Evolutionary conservation across 140 eudicot species (phyloP).

Genomic region (Erigeron philadelphicus): DNA sequence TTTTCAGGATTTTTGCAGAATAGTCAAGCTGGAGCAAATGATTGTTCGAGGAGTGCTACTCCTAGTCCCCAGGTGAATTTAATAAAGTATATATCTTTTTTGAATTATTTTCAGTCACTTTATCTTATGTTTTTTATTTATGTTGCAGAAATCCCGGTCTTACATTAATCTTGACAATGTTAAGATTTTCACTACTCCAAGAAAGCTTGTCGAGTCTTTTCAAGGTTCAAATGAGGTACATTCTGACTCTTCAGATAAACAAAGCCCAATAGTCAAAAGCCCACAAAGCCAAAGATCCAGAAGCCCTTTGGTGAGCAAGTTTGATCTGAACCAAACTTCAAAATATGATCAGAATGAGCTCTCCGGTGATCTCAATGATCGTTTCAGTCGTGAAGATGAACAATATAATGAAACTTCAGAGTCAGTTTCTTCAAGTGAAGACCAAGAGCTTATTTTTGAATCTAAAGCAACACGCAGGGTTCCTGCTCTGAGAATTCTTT

Average conservation of each 20-base stretch:
- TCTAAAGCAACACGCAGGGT: conserved; percentile 17
- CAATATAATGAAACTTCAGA: conserved; percentile 42
- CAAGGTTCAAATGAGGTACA: conserved; percentile 37
- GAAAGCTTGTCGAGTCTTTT: conserved; percentile 14
- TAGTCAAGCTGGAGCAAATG: not conserved
- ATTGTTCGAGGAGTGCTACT: conserved; percentile 44
- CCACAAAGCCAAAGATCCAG: conserved; percentile 27
- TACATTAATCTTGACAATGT: conserved; percentile 49
- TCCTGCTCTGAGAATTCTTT: conserved; percentile 23
- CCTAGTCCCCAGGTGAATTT: conserved; percentile 78
- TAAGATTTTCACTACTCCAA: conserved; percentile 39
- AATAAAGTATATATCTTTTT: not conserved
- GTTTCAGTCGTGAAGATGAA: conserved; percentile 29
- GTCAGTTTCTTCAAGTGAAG: conserved; percentile 68
- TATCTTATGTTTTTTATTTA: conserved; percentile 11
- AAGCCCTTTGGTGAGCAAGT: conserved; percentile 40
- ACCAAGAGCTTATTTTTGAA: conserved; percentile 28
- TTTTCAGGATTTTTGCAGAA: conserved; percentile 48
- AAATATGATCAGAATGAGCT: conserved; percentile 36
- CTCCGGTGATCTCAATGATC: conserved; percentile 16
- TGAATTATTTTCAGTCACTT: conserved; percentile 5
- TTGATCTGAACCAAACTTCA: conserved; percentile 33
- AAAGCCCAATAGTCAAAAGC: conserved; percentile 24
- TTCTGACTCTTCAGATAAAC: conserved; percentile 29
- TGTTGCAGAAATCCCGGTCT: conserved; percentile 55